Conservation (phyloP, 2,329 filamentous ascomycete genomes). For the Curvularia eragrostidis region DNA sequence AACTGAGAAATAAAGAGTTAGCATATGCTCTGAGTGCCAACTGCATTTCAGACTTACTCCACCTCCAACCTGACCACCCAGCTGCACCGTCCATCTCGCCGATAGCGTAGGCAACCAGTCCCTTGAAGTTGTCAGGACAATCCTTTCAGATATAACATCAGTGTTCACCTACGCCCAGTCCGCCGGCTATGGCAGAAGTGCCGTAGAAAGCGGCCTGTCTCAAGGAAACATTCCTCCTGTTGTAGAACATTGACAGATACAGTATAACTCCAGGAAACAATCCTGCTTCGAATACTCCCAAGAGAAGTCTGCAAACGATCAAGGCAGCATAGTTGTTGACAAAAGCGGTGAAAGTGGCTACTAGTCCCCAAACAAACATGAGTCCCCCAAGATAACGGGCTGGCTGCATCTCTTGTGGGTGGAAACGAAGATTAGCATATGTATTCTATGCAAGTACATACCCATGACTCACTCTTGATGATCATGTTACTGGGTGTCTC, state of each 20-base stretch:
- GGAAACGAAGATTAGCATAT: not conserved
- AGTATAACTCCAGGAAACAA: conserved; percentile 38
- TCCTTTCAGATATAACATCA: too few relatives aligned
- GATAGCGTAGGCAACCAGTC: conserved; percentile 39
- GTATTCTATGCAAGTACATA: not conserved
- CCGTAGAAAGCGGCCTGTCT: conserved; percentile 61
- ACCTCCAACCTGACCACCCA: conserved; percentile 37
- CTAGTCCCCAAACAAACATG: conserved; percentile 35
- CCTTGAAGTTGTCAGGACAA: conserved; percentile 1
- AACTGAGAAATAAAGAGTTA: conserved; percentile 9
- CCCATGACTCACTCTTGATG: conserved; percentile 41
- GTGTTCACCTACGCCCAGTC: conserved; percentile 52
- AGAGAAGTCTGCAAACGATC: conserved; percentile 35
- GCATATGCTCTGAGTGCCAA: not conserved
- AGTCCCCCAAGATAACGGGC: conserved; percentile 34
- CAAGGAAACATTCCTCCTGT: conserved; percentile 56
- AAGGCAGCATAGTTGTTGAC: conserved; percentile 37
- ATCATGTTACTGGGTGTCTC: conserved; percentile 57
- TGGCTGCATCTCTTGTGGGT: conserved; percentile 42
- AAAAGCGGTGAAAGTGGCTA: conserved; percentile 33
- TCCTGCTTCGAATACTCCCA: conserved; percentile 42
- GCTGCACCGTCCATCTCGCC: conserved; percentile 32
- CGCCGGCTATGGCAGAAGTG: conserved; percentile 60
- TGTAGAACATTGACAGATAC: conserved; percentile 39
- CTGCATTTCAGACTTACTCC: conserved; percentile 19